phyloP scores from a whole-genome alignment of 208 protist species.

The Trypanosoma theileri region DNA sequence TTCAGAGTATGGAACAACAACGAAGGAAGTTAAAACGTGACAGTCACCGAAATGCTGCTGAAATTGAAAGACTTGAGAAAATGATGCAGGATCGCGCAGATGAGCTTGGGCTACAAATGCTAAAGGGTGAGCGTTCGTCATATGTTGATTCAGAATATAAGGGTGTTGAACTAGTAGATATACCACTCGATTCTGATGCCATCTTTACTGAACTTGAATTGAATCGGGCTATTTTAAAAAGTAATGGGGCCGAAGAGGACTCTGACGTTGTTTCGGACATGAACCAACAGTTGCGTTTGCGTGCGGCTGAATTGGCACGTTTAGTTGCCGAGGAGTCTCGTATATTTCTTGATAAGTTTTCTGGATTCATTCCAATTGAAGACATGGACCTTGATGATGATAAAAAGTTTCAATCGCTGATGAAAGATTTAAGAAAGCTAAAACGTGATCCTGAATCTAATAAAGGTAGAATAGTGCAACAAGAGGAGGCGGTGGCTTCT shows the following conservation, averaged over 20 bases:
- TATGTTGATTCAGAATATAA: constrained; percentile 58
- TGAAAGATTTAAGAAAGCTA: constrained; percentile 52
- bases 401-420: constrained; percentile 56
- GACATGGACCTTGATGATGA: constrained; percentile 69
- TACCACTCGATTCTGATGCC: constrained; percentile 58
- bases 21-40: constrained; percentile 28
- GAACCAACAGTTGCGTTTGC: constrained; percentile 49
- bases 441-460: constrained; percentile 51
- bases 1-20: constrained; percentile 25
- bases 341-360: constrained; percentile 46
- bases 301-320: constrained; percentile 29
- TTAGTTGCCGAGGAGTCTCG: constrained; percentile 37
- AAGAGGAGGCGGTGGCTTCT: constrained; percentile 49
- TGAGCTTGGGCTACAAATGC: constrained; percentile 73
- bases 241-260: constrained; percentile 25
- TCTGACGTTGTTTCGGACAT: constrained; percentile 37
- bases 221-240: constrained; percentile 60
- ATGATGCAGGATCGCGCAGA: constrained; percentile 67
- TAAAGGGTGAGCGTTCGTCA: constrained; percentile 41
- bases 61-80: constrained; percentile 59
- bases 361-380: constrained; percentile 61
- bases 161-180: constrained; percentile 57
- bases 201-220: constrained; percentile 51
- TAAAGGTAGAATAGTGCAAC: constrained; percentile 28
- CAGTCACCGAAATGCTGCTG: constrained; percentile 47